Conservation (phyloP, 2,329 filamentous ascomycete species). For the Botrytis galanthina region DNA sequence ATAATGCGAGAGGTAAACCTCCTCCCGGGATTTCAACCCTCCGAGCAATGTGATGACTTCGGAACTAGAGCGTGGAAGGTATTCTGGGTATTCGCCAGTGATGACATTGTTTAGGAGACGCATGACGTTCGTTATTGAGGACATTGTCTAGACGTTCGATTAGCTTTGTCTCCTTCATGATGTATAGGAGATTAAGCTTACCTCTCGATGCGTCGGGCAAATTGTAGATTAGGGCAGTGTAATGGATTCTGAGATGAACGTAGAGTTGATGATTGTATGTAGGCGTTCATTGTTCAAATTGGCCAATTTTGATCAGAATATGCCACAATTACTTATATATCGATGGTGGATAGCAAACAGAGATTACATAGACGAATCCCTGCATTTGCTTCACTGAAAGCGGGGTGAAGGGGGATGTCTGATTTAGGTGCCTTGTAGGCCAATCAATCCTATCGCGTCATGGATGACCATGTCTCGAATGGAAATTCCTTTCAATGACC, state of each 20-base stretch:
- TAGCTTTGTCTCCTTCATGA: not conserved
- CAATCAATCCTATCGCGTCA: not conserved
- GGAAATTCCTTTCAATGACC: not conserved
- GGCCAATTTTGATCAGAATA: not conserved
- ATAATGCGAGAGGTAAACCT: not conserved
- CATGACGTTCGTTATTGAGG: not conserved
- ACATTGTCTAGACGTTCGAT: not conserved
- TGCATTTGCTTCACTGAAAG: not conserved
- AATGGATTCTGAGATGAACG: not conserved
- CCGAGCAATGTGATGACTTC: not conserved
- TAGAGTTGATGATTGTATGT: not conserved
- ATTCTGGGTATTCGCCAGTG: not conserved
- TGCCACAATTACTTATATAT: not conserved
- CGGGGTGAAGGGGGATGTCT: not conserved
- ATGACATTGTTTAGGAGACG: not conserved
- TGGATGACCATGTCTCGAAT: not conserved
- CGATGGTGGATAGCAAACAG: not conserved
- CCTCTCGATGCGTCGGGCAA: not conserved
- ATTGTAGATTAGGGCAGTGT: not conserved
- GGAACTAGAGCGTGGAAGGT: slow-evolving; percentile 5
- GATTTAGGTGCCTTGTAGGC: not conserved
- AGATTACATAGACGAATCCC: not conserved
- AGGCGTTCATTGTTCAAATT: not conserved
- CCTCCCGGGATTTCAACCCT: not conserved
- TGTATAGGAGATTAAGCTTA: not conserved